A percentile compares a stretch with the other conserved stretches of the same genome.
phyloP scores from a whole-genome alignment of 306 rosid species.

The Boehmeria nivea region DNA sequence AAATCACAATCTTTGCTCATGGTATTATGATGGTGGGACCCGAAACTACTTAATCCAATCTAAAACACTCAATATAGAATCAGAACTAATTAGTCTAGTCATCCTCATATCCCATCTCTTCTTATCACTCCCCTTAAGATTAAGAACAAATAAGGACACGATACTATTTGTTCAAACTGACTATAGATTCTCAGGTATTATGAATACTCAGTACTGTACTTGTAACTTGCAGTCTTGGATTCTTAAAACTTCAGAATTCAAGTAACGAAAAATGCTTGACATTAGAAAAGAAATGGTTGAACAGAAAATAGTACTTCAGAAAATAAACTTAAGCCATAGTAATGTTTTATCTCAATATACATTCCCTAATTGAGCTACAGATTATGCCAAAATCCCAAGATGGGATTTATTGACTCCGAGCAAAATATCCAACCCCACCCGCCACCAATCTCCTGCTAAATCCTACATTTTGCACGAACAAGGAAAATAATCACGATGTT shows the following conservation, averaged over 20 bases:
- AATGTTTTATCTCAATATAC: conserved; percentile 31
- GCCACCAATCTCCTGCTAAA: background rate
- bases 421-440: conserved; percentile 13
- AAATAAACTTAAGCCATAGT: conserved; percentile 6
- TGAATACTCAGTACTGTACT: no score
- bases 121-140: no score
- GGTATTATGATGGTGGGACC: no score
- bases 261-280: background rate
- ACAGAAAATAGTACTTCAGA: background rate
- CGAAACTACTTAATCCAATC: no score
- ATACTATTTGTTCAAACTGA: no score
- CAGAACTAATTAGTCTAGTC: no score
- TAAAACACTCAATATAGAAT: no score
- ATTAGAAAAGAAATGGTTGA: background rate
- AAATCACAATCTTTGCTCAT: no score
- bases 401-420: conserved; percentile 44
- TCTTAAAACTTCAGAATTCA: conserved; percentile 1
- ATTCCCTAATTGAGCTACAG: conserved; percentile 25
- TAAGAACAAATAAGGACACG: no score
- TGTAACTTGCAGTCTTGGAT: no score
- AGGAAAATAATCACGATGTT: conserved; percentile 1
- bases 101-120: no score
- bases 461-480: conserved; percentile 7
- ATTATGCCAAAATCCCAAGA: conserved; percentile 52
- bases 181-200: no score